Percentiles rank a stretch among this genome's conserved stretches.
Conservation (phyloP, 352 stramenopile species). For the Pythium phragmitis region DNA sequence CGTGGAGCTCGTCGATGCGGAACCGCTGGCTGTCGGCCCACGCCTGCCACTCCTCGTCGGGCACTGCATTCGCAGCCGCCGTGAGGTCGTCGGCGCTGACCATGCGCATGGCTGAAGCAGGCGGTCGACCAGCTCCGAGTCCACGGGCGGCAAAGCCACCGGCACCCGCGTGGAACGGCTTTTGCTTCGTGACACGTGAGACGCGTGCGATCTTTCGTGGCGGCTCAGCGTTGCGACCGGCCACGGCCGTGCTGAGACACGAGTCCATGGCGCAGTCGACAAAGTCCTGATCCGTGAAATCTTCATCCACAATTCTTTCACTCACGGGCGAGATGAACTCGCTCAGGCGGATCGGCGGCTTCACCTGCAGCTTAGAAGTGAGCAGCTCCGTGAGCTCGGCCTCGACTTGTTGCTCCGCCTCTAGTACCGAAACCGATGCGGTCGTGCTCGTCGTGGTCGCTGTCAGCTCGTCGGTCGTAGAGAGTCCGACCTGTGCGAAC, state of each 20-base stretch:
- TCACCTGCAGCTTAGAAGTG: constrained; percentile 45
- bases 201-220: constrained; percentile 27
- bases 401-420: constrained; percentile 49
- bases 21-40: constrained; percentile 47
- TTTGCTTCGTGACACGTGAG: constrained; percentile 10
- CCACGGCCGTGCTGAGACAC: constrained; percentile 38
- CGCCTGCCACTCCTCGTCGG: constrained; percentile 42
- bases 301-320: constrained; percentile 53
- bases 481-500: constrained; percentile 44
- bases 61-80: constrained; percentile 23
- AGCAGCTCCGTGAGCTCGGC: constrained; percentile 52
- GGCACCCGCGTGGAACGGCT: constrained; percentile 4
- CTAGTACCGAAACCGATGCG: not conserved
- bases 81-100: constrained; percentile 21
- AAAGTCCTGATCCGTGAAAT: constrained; percentile 66
- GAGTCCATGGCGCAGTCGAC: constrained; percentile 55
- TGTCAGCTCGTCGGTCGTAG: constrained; percentile 12
- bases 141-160: not conserved
- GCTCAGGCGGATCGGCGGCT: constrained; percentile 41
- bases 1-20: constrained; percentile 47
- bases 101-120: not conserved
- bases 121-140: constrained; percentile 13
- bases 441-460: constrained; percentile 10
- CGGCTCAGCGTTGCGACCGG: constrained; percentile 31
- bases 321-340: constrained; percentile 48